Conservation (phyloP, 148 eudicot species). For the Fagopyrum homotropicum region DNA sequence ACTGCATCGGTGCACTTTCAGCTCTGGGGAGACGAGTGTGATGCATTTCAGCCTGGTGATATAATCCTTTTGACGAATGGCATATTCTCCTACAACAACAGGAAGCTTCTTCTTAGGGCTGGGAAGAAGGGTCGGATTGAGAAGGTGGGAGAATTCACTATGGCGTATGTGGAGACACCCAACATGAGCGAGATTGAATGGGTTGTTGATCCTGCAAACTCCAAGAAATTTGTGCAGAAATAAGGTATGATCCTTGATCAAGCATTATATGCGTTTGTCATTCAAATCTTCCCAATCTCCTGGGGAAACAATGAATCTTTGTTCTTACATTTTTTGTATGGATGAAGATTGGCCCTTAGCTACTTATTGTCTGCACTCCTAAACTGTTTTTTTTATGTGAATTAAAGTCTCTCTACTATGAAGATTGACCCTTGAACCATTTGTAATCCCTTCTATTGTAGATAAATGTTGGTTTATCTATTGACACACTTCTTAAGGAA, state of each 20-base stretch:
- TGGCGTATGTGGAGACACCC: conserved; percentile 73
- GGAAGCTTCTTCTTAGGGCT: conserved; percentile 50
- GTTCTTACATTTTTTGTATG: neutral
- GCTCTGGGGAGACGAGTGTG: conserved; percentile 81
- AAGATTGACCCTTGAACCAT: no score
- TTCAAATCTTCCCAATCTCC: neutral
- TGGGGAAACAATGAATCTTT: neutral
- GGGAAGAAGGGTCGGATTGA: conserved; percentile 73
- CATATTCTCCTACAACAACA: conserved; percentile 60
- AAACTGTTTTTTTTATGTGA: no score
- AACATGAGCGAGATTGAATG: conserved; percentile 84
- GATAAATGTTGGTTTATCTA: no score
- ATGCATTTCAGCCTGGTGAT: conserved; percentile 68
- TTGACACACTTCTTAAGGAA: no score
- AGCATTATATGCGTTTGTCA: conserved; percentile 25
- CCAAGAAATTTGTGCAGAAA: conserved; percentile 40
- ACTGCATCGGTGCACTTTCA: conserved; percentile 88
- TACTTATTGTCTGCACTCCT: neutral
- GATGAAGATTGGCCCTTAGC: neutral
- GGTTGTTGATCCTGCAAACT: conserved; percentile 48
- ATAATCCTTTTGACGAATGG: conserved; percentile 47
- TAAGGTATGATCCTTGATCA: conserved; percentile 33
- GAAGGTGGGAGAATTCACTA: conserved; percentile 68
- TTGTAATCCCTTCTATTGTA: no score
- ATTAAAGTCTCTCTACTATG: no score